phyloP scores from a whole-genome alignment of 768 basidiomycete species.

The Asterophora lycoperdoides region DNA sequence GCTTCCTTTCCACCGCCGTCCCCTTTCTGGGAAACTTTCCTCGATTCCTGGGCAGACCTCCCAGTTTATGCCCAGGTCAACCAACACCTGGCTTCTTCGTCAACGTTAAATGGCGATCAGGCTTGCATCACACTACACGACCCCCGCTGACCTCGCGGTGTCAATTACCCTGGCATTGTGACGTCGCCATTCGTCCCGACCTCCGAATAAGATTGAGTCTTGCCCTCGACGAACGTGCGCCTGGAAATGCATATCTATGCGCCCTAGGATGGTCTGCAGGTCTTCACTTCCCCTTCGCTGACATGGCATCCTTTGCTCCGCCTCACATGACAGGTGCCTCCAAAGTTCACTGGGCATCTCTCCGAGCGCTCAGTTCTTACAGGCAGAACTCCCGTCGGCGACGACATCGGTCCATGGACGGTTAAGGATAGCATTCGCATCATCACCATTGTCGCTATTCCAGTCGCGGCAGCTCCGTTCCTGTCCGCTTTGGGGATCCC shows the following conservation, averaged over 20 bases:
- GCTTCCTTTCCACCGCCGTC: too few relatives aligned
- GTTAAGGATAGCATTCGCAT: slow-evolving; percentile 4
- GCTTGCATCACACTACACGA: too few relatives aligned
- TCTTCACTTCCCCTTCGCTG: neutral
- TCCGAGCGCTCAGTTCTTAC: neutral
- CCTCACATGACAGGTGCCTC: neutral
- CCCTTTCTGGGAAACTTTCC: too few relatives aligned
- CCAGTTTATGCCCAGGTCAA: too few relatives aligned
- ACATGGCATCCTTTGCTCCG: neutral
- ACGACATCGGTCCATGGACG: slow-evolving; percentile 8
- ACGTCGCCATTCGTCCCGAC: neutral
- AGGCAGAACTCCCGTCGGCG: neutral
- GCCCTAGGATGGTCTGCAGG: neutral
- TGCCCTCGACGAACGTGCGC: neutral
- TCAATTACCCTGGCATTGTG: too few relatives aligned
- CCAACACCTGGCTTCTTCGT: too few relatives aligned
- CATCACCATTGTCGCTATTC: slow-evolving; percentile 1
- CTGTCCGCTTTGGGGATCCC: neutral
- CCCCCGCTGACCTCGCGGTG: too few relatives aligned
- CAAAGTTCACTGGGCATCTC: too few relatives aligned
- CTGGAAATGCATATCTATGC: neutral
- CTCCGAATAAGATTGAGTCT: neutral
- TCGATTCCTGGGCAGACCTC: too few relatives aligned
- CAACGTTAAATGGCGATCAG: too few relatives aligned
- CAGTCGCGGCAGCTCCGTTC: slow-evolving; percentile 6